Conservation (phyloP, 371 early-diverging fungal genomes). For the Funneliformis caledonium region DNA sequence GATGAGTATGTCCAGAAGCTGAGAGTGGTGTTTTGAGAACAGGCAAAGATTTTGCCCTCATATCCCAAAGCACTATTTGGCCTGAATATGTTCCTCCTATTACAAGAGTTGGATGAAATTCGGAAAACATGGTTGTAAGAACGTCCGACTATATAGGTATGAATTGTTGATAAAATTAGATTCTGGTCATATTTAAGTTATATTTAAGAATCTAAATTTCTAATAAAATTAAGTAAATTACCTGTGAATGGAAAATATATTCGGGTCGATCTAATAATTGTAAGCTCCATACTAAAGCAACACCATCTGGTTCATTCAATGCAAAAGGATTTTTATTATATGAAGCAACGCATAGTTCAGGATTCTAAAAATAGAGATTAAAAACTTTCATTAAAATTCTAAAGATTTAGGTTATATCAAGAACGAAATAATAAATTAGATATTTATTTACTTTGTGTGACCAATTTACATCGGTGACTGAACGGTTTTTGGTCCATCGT, state of each 20-base stretch:
- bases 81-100: conserved; percentile 97
- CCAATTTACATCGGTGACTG: conserved; percentile 92
- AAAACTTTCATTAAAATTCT: neutral
- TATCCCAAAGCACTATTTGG: conserved; percentile 97
- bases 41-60: conserved; percentile 83
- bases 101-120: conserved; percentile 88
- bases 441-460: conserved; percentile 74
- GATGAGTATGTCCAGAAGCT: conserved; percentile 94
- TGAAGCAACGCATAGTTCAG: conserved; percentile 84
- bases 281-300: conserved; percentile 92
- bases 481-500: conserved; percentile 77
- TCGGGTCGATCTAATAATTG: conserved; percentile 90
- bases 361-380: conserved; percentile 57
- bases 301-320: conserved; percentile 91
- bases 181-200: neutral
- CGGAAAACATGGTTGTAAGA: conserved; percentile 84
- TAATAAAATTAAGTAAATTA: conserved; percentile 26
- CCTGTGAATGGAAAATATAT: conserved; percentile 90
- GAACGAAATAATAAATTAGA: neutral
- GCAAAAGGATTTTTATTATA: conserved; percentile 89
- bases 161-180: neutral
- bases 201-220: neutral
- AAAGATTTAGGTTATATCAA: neutral
- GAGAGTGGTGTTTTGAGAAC: conserved; percentile 88
- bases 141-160: conserved; percentile 82